phyloP scores from a whole-genome alignment of 805 yeast species.

The Starmera dryadoides region DNA sequence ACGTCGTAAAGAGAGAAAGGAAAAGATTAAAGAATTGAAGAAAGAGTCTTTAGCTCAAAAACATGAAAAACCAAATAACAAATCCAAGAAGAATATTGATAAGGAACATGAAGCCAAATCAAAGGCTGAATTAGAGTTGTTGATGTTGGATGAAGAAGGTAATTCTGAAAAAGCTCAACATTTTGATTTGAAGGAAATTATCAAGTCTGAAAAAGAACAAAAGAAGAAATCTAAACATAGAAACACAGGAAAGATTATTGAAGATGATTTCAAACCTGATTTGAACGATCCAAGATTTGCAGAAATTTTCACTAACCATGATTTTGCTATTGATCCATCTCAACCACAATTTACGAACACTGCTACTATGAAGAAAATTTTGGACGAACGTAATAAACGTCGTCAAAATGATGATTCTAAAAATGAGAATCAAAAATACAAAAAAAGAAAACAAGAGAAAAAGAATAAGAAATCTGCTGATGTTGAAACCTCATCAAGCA shows the following conservation, averaged over 20 bases:
- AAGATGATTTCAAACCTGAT: constrained; percentile 57
- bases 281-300: constrained; percentile 80
- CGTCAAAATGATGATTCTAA: constrained; percentile 16
- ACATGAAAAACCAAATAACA: constrained; percentile 38
- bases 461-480: constrained; percentile 5
- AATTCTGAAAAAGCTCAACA: constrained; percentile 48
- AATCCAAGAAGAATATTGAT: constrained; percentile 22
- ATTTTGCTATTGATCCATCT: constrained; percentile 91
- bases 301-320: constrained; percentile 78
- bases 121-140: constrained; percentile 66
- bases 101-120: constrained; percentile 27
- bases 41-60: constrained; percentile 44
- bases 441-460: constrained; percentile 2
- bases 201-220: constrained; percentile 66
- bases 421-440: constrained; percentile 5
- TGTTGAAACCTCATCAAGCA: no score
- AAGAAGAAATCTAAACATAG: constrained; percentile 39
- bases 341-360: constrained; percentile 87
- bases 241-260: constrained; percentile 41
- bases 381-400: constrained; percentile 67
- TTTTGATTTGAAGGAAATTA: constrained; percentile 71
- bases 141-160: constrained; percentile 44
- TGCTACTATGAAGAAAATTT: constrained; percentile 73
- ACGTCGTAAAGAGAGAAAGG: constrained; percentile 80
- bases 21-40: constrained; percentile 58